Conservation (phyloP, 2,329 filamentous ascomycete genomes). For the Venturia oleaginea region DNA sequence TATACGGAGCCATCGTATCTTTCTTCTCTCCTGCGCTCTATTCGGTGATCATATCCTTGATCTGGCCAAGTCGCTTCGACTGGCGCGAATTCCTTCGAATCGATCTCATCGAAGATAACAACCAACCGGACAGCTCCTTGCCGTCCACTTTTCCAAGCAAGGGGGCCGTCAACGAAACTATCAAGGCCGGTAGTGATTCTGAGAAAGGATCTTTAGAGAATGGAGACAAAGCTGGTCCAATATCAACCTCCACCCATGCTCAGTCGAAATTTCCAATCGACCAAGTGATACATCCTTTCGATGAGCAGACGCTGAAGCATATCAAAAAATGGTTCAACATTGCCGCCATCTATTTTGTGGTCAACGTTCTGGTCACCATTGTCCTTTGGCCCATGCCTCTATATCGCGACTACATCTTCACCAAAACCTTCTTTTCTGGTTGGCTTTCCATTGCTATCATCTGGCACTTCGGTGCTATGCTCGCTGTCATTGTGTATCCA, state of each 20-base stretch:
- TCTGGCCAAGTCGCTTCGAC: constrained; percentile 27
- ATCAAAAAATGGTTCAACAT: constrained; percentile 15
- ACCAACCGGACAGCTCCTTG: constrained; percentile 12
- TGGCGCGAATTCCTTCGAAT: constrained; percentile 40
- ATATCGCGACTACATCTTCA: not conserved
- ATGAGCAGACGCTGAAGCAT: constrained; percentile 21
- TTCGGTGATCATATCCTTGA: constrained; percentile 35
- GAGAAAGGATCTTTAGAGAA: not conserved
- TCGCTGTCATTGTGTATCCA: not conserved
- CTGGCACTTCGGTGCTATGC: not conserved
- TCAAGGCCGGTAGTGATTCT: not conserved
- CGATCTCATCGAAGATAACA: constrained; percentile 11
- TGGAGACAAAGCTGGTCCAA: not conserved
- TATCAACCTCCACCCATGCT: not conserved
- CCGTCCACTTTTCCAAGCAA: not conserved
- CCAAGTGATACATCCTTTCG: constrained; percentile 37
- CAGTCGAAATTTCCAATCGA: constrained; percentile 24
- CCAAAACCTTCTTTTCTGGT: not conserved
- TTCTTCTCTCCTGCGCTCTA: constrained; percentile 39
- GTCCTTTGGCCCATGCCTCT: not conserved
- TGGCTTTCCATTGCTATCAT: not conserved
- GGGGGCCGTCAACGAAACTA: not conserved
- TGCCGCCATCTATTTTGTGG: constrained; percentile 15
- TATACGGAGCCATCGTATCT: constrained; percentile 36
- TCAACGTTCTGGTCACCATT: not conserved